Evolutionary conservation across 805 yeast species (phyloP), one percentile per base, ranked within the genome.

Genomic region (Hanseniaspora vineae): DNA sequence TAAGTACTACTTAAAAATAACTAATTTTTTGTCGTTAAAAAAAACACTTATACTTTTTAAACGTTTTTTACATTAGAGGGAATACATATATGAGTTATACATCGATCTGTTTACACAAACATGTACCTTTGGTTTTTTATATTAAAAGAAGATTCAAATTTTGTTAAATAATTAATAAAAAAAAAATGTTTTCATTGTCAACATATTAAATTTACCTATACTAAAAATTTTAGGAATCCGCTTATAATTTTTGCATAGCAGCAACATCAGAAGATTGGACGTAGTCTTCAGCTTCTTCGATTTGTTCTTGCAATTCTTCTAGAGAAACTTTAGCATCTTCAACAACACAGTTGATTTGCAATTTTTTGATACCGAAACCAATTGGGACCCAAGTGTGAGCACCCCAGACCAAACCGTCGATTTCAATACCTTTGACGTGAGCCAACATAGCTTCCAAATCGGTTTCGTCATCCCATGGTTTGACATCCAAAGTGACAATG

Each of bases 381-480:
- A 92, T 94, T 67, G 96, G 92, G 62, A 92, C 77, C 76, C 81
- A 88, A 75, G 83, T 89, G 79, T 76, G 82, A 65, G 89, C 96
- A 85, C 99, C 99, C 98, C 98, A 92, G 57, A 71, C 72, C 67
- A 92, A 81, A 81, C 99, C 99, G 44, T 92, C 98, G 74, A 70
- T 71, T 68, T 80, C 85, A 61, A 90, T 71, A 60, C 77, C 66
- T 80, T 87, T 89, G 66, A 88, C 96, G 72, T 80, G 78, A 54
- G 83, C 89, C 60, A 86, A 71, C 74, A 92, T 67, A 71, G 81
- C 82, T 54, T 92, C 95, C 68, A 92, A 77, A 68, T 90, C 82
- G 61, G 99, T 92, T 79, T 92, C 97, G 66, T 92, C 98, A 73
- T 92, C 98, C 99, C 99, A 92, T 75, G 97, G 97, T 82, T 92